A percentile compares a stretch with the other conserved stretches of the same genome.
Evolutionary conservation across 1,139 yeast species (phyloP).

Genomic region (Debaryomycetaceae sp.): DNA sequence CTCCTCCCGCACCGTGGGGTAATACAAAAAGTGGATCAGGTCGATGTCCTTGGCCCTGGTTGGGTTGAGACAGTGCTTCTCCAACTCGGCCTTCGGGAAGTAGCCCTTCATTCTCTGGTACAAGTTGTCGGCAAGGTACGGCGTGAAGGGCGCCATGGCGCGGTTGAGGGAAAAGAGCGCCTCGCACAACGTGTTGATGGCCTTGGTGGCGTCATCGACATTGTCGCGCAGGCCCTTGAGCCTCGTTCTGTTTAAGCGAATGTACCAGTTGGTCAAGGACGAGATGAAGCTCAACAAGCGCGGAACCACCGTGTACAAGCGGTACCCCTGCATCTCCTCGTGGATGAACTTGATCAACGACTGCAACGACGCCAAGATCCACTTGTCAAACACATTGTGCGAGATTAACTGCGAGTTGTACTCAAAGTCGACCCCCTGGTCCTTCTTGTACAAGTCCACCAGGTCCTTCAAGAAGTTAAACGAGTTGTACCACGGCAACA

Average conservation of each 20-base stretch:
- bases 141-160: slow-evolving; percentile 99
- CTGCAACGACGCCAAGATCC: slow-evolving; percentile 94
- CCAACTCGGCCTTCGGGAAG: slow-evolving; percentile 54
- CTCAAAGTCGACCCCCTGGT: slow-evolving; percentile 63
- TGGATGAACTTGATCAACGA: slow-evolving; percentile 83
- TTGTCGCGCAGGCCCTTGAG: slow-evolving; percentile 78
- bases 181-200: slow-evolving; percentile 86
- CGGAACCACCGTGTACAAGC: slow-evolving; percentile 95
- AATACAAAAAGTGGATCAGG: slow-evolving; percentile 89
- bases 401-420: slow-evolving; percentile 64
- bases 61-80: slow-evolving; percentile 36
- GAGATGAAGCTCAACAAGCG: slow-evolving; percentile 83
- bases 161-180: slow-evolving; percentile 84
- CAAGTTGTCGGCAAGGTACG: slow-evolving; percentile 87
- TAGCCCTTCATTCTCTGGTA: slow-evolving; percentile 69
- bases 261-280: slow-evolving; percentile 97
- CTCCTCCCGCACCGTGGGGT: slow-evolving; percentile 83
- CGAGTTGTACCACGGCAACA: slow-evolving; percentile 98
- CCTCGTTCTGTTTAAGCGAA: slow-evolving; percentile 96
- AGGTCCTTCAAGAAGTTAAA: slow-evolving; percentile 95
- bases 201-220: slow-evolving; percentile 74
- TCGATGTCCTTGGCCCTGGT: slow-evolving; percentile 49
- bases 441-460: slow-evolving; percentile 77
- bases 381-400: slow-evolving; percentile 91
- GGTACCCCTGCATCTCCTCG: slow-evolving; percentile 82